Conservation (phyloP, 768 basidiomycete species). For the Lentinula lateritia region DNA sequence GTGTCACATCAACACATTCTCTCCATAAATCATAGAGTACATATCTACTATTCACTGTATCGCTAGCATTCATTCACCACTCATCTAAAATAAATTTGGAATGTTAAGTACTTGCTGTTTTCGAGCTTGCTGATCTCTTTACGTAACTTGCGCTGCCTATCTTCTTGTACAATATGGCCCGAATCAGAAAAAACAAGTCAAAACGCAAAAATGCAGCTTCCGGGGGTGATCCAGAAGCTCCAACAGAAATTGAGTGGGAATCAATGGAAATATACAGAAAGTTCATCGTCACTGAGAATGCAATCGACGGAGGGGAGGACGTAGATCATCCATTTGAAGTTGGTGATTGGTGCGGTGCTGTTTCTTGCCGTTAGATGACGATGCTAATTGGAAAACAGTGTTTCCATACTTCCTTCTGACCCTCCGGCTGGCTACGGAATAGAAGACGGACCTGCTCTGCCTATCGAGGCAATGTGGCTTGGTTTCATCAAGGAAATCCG, state of each 20-base stretch:
- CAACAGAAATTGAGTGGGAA: background rate
- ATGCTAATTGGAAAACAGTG: background rate
- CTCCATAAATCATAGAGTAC: background rate
- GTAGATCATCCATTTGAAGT: background rate
- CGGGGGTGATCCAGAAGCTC: background rate
- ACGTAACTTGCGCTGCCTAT: background rate
- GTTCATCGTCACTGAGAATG: background rate
- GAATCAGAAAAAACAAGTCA: background rate
- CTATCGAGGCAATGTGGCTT: background rate
- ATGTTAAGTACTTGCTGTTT: too few species aligned
- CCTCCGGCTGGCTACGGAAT: background rate
- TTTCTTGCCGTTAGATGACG: background rate
- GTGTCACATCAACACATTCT: background rate
- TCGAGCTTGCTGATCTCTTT: background rate
- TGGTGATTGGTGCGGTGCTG: background rate
- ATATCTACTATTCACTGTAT: background rate
- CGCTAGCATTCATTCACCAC: background rate
- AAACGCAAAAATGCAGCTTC: background rate
- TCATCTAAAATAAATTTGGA: background rate
- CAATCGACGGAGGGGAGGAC: background rate
- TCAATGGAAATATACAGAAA: background rate
- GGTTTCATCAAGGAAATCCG: background rate
- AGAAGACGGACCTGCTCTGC: conserved; percentile 1
- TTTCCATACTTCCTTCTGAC: background rate
- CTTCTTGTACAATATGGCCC: background rate